phyloP scores from a whole-genome alignment of 805 yeast genomes.

The Saccharomycopsis sp. region DNA sequence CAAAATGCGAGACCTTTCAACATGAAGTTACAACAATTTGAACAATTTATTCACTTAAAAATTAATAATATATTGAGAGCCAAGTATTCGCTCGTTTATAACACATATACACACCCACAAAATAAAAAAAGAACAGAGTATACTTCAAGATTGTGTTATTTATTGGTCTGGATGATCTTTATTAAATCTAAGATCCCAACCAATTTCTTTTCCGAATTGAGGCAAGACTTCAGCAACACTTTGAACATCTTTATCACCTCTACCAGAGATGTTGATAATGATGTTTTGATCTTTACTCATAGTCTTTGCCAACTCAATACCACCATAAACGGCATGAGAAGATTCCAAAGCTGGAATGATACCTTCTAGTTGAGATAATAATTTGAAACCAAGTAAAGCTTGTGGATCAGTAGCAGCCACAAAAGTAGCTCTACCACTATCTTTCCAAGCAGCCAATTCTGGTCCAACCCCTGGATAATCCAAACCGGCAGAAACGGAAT shows the following conservation, averaged over 20 bases:
- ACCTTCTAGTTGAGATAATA: slow-evolving; percentile 89
- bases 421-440: slow-evolving; percentile 84
- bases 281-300: slow-evolving; percentile 71
- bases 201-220: slow-evolving; percentile 79
- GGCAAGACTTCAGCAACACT: slow-evolving; percentile 77
- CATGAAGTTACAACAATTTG: no score
- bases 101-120: no score
- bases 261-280: slow-evolving; percentile 87
- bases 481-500: slow-evolving; percentile 95
- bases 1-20: no score
- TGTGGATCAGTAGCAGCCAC: slow-evolving; percentile 92
- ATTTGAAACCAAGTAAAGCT: slow-evolving; percentile 83
- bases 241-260: slow-evolving; percentile 92
- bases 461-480: slow-evolving; percentile 99
- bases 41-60: no score
- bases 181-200: slow-evolving; percentile 93
- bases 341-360: slow-evolving; percentile 98
- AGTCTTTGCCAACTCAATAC: slow-evolving; percentile 75
- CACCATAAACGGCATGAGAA: slow-evolving; percentile 93
- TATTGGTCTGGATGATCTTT: slow-evolving; percentile 16
- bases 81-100: no score
- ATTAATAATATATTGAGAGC: no score
- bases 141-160: not conserved
- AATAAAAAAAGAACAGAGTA: no score
- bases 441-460: slow-evolving; percentile 91